Evolutionary conservation across 352 stramenopile genomes (phyloP).

Genomic region (Phytophthora colocasiae): DNA sequence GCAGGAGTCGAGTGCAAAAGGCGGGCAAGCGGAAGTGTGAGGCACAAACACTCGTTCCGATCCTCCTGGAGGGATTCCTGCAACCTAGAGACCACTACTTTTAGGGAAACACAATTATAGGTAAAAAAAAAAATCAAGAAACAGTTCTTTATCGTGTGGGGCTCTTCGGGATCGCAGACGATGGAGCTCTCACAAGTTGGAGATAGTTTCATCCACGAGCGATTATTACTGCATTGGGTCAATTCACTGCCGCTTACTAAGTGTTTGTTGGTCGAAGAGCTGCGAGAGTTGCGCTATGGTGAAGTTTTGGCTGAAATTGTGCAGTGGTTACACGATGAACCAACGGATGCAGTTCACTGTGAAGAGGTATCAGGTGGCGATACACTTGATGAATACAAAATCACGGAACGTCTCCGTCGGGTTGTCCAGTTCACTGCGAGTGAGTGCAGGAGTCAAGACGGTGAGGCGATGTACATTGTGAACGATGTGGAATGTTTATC

Average conservation of each 20-base stretch:
- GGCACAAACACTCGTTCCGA: too few relatives aligned
- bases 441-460: conserved; percentile 46
- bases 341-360: not conserved
- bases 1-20: too few relatives aligned
- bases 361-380: conserved; percentile 8
- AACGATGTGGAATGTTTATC: conserved; percentile 50
- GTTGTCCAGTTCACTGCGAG: conserved; percentile 56
- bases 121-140: too few relatives aligned
- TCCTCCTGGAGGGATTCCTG: too few relatives aligned
- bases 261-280: conserved; percentile 66
- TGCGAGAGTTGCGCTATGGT: conserved; percentile 63
- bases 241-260: conserved; percentile 71
- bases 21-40: too few relatives aligned
- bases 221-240: conserved; percentile 74
- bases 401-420: conserved; percentile 27
- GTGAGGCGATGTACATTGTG: conserved; percentile 56
- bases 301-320: conserved; percentile 65
- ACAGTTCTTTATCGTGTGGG: too few relatives aligned
- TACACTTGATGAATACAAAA: conserved; percentile 1
- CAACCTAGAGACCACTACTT: too few relatives aligned
- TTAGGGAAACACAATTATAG: too few relatives aligned
- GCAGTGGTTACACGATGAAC: conserved; percentile 33
- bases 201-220: conserved; percentile 18
- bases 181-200: conserved; percentile 4
- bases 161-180: not conserved